phyloP scores from a whole-genome alignment of 371 early-diverging fungal genomes.

The Mucor plumbeus region DNA sequence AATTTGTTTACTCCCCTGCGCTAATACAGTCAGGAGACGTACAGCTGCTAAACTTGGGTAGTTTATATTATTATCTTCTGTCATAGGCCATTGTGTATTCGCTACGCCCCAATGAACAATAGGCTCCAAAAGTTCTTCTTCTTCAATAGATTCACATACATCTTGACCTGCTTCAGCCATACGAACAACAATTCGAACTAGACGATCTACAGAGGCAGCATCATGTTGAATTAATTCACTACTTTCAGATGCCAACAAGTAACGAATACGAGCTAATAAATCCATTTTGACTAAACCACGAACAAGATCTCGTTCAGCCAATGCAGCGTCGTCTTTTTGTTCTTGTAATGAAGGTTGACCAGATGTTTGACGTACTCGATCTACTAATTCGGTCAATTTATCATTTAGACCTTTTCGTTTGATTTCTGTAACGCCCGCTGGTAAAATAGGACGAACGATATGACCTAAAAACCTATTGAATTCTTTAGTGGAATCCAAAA shows the following conservation, averaged over 20 bases:
- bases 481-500: slow-evolving; percentile 8
- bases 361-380: slow-evolving; percentile 33
- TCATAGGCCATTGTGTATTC: slow-evolving; percentile 57
- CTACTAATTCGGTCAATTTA: slow-evolving; percentile 27
- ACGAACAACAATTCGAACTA: slow-evolving; percentile 52
- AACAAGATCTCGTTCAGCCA: slow-evolving; percentile 58
- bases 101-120: slow-evolving; percentile 49
- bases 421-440: not conserved
- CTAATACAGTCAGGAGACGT: slow-evolving; percentile 45
- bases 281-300: slow-evolving; percentile 63
- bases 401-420: slow-evolving; percentile 23
- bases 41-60: slow-evolving; percentile 50
- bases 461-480: slow-evolving; percentile 42
- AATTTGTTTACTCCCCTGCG: slow-evolving; percentile 51
- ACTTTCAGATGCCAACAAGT: slow-evolving; percentile 46
- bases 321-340: slow-evolving; percentile 42
- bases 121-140: slow-evolving; percentile 51
- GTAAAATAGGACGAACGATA: slow-evolving; percentile 20
- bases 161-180: slow-evolving; percentile 51
- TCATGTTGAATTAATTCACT: slow-evolving; percentile 44
- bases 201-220: slow-evolving; percentile 41
- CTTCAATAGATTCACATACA: slow-evolving; percentile 54
- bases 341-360: slow-evolving; percentile 26
- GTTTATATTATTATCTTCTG: slow-evolving; percentile 11
- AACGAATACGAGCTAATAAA: slow-evolving; percentile 60